Evolutionary conservation across 2,329 filamentous ascomycete species (phyloP).

Genomic region (Teratosphaeria epicoccoides): DNA sequence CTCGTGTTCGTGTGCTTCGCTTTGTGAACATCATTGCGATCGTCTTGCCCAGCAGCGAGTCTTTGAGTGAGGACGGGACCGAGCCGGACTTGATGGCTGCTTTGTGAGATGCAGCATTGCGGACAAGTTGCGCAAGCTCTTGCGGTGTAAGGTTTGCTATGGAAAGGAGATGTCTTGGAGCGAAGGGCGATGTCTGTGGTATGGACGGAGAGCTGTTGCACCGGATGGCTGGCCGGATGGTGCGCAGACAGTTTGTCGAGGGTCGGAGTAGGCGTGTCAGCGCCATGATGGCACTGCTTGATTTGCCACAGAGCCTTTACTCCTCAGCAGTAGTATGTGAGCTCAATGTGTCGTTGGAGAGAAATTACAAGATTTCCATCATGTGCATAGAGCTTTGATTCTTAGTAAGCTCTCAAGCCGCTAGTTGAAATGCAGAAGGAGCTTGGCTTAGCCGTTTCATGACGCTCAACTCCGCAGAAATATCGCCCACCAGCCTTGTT

Average conservation of each 20-base stretch:
- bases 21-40: constrained; percentile 97
- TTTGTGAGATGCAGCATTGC: constrained; percentile 72
- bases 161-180: constrained; percentile 79
- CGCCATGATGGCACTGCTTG: constrained; percentile 9
- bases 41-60: constrained; percentile 61
- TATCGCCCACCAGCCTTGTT: too few relatives aligned
- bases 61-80: constrained; percentile 47
- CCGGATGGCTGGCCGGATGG: constrained; percentile 11
- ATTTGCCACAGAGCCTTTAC: not conserved
- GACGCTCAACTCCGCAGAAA: too few relatives aligned
- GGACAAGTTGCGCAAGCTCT: constrained; percentile 73
- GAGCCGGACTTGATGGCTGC: constrained; percentile 59
- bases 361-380: not conserved
- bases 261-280: constrained; percentile 5
- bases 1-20: constrained; percentile 81
- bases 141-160: constrained; percentile 72
- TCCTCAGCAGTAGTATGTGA: not conserved
- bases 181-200: constrained; percentile 42
- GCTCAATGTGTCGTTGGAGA: not conserved
- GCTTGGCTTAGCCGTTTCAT: too few relatives aligned
- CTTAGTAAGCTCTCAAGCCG: too few relatives aligned
- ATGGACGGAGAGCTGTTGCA: constrained; percentile 19
- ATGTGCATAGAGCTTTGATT: not conserved
- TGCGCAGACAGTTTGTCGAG: constrained; percentile 1
- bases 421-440: too few relatives aligned